Conservation (phyloP, 345 rosid species). For the Pistacia vera region DNA sequence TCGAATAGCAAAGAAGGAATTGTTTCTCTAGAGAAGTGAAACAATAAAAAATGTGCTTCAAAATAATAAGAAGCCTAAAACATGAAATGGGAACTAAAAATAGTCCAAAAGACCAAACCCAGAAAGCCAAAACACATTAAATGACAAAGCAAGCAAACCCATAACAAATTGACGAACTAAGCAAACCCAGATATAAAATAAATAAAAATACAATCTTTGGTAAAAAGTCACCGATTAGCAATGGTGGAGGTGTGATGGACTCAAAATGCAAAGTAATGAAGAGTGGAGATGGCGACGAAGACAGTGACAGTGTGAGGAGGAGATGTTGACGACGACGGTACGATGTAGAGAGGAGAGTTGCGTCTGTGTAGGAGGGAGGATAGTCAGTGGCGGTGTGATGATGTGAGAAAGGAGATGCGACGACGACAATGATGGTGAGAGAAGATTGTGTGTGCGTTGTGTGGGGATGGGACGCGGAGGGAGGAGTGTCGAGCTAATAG, state of each 20-base stretch:
- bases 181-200: slow-evolving; percentile 25
- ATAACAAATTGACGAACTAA: slow-evolving; percentile 6
- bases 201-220: not conserved
- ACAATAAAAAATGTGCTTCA: not conserved
- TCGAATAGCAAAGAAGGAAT: not conserved
- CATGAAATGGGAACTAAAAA: slow-evolving; percentile 9
- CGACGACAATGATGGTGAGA: too few species aligned
- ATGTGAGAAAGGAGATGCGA: too few species aligned
- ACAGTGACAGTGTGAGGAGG: too few species aligned
- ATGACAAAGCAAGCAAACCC: not conserved
- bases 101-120: slow-evolving; percentile 15
- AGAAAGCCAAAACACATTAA: not conserved
- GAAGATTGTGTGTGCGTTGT: too few species aligned
- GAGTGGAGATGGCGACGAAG: not conserved
- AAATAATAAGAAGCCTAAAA: not conserved
- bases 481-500: too few species aligned
- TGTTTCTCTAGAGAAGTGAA: not conserved
- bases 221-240: slow-evolving; percentile 42
- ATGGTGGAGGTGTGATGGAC: slow-evolving; percentile 47
- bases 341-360: too few species aligned
- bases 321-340: too few species aligned
- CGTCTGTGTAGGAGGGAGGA: too few species aligned
- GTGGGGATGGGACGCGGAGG: too few species aligned
- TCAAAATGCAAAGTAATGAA: slow-evolving; percentile 23
- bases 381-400: too few species aligned